Evolutionary conservation across 306 rosid species (phyloP), one percentile per base, ranked within the genome.

Genomic region (Macrotyloma uniflorum): DNA sequence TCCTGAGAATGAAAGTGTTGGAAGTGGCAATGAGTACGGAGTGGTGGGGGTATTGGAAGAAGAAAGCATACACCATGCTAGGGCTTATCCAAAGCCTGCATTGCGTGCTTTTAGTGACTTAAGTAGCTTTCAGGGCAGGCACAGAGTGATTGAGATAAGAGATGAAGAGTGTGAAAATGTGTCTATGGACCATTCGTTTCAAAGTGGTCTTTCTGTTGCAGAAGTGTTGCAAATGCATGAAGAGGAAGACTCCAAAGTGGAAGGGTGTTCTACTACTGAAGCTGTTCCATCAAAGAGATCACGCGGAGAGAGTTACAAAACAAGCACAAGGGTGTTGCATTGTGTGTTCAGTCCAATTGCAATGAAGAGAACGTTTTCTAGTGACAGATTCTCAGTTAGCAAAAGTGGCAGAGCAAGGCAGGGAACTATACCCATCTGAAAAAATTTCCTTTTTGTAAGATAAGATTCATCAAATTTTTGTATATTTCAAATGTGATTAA

Each of bases 361-460:
- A 66, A 88, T 89, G 93, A 93, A 91, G 89, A 88, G 97, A 74
- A 89, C 94, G 0, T 83, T 91, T 80, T 88, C 94, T 8, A 83
- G 91, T 69, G 93, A 91, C 24, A 85, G 90, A 74, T 81, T 88
- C 80, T 88, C 79, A 14, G 75, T 79, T 35, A 5, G 76, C 14
- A 87, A 78, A 77, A 86, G 83, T 70, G 86, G 80, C 73, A 86
- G 88, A 86, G 80, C 76, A 53, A 74, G 76, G 55, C 86, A 72
- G 62, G 51, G 85, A 15, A 67, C 32, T 54, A 43, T 87, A 74
- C 92, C 85, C 20, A 57, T 86, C 12, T 90, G 73, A 87, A 8
- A n/a, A n/a, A 13, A 46, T 65, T 57, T 70, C 5, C 13, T 5
- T 59, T 49, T 0, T 79, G 2, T 22, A 23, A 57, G 9, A 57